phyloP scores from a whole-genome alignment of 306 rosid species.

The Prunus davidiana region DNA sequence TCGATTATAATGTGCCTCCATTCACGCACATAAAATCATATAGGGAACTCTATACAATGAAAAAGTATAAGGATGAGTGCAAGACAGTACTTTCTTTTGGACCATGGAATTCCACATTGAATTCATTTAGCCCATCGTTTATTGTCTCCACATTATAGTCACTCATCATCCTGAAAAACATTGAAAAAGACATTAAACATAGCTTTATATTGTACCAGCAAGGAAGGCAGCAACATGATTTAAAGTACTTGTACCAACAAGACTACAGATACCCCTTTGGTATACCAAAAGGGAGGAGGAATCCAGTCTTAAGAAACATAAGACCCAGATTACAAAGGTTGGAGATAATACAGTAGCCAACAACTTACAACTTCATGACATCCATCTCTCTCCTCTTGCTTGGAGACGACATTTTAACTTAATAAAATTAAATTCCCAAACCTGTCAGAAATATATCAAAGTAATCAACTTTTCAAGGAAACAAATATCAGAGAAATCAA shows the following conservation, averaged over 20 bases:
- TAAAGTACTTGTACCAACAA: background rate
- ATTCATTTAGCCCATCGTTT: conserved; percentile 90
- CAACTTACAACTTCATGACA: conserved; percentile 95
- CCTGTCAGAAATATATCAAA: conserved; percentile 35
- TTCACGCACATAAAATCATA: background rate
- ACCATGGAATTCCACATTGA: conserved; percentile 95
- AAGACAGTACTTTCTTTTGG: conserved; percentile 87
- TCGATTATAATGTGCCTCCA: background rate
- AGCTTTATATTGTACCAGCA: background rate
- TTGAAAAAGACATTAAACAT: conserved; percentile 19
- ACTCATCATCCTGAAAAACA: conserved; percentile 95
- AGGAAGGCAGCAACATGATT: background rate
- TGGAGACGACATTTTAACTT: conserved; percentile 87
- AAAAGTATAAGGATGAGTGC: conserved; percentile 6
- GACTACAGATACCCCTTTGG: background rate
- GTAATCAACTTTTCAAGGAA: conserved; percentile 9
- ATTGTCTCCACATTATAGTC: conserved; percentile 95
- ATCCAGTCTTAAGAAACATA: background rate
- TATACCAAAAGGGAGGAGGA: background rate
- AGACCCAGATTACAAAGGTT: background rate
- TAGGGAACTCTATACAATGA: background rate
- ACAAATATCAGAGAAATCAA: background rate
- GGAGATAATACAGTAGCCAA: background rate
- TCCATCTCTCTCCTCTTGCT: conserved; percentile 99
- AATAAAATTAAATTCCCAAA: conserved; percentile 33